phyloP scores from a whole-genome alignment of 768 basidiomycete species.

The Pleurotus giganteus region DNA sequence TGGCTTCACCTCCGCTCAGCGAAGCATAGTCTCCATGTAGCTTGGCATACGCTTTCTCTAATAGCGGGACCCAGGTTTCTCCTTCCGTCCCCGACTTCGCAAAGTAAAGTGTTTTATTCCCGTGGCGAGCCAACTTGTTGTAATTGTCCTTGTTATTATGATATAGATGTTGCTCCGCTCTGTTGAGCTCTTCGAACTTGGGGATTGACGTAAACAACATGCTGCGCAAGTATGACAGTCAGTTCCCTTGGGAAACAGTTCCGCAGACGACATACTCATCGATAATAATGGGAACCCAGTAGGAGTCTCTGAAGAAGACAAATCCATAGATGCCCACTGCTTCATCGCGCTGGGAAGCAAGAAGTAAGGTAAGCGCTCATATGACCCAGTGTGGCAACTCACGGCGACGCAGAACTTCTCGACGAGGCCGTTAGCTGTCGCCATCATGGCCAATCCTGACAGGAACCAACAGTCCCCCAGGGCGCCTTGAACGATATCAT shows the following conservation, averaged over 20 bases:
- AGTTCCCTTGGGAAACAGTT: not conserved
- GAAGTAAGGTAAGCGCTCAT: not conserved
- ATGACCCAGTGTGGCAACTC: conserved; percentile 20
- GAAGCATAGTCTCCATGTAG: conserved; percentile 50
- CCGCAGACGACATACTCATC: conserved; percentile 44
- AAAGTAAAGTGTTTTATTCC: conserved; percentile 47
- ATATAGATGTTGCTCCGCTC: conserved; percentile 40
- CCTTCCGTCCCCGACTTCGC: conserved; percentile 43
- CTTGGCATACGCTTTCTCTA: conserved; percentile 62
- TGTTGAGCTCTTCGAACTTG: conserved; percentile 47
- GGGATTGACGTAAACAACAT: conserved; percentile 48
- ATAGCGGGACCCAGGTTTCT: conserved; percentile 56
- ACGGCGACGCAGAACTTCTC: conserved; percentile 53
- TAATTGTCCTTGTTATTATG: conserved; percentile 49
- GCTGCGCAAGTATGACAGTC: conserved; percentile 23
- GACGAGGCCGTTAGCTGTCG: conserved; percentile 40
- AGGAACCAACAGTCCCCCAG: conserved; percentile 56
- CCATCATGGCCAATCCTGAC: conserved; percentile 48
- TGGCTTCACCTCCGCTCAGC: conserved; percentile 38
- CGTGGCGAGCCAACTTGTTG: conserved; percentile 41
- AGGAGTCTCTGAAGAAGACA: conserved; percentile 51
- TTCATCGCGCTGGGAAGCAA: conserved; percentile 39
- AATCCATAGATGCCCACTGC: conserved; percentile 57
- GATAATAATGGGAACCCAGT: conserved; percentile 52
- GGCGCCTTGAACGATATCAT: conserved; percentile 46